Base-by-base conservation (phyloP, 2,329 filamentous ascomycete species). In the Chaetomiaceae sp. region DNA sequence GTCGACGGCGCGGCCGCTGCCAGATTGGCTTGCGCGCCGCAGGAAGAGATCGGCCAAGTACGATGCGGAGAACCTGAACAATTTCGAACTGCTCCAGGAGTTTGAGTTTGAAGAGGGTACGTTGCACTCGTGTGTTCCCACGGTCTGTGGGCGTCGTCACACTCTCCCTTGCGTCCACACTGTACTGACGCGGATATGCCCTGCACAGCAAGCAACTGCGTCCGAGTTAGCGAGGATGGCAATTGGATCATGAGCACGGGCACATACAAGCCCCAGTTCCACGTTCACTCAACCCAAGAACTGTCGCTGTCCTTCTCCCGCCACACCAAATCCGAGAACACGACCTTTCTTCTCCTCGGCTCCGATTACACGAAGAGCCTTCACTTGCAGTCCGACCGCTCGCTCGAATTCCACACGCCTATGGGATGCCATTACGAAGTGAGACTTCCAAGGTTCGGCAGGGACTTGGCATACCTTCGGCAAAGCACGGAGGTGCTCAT, bases 181-280 rank as follows among this genome's bases (percentile, higher is more conserved):
- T 10, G 32, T 34, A n/a, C 49, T 52, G 24, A 53, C 48, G 6
- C 19, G n/a, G n/a, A n/a, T n/a, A n/a, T 11, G 15, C 10, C 15
- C 11, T 20, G 17, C 3, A 49, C 30, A 68, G 91, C 94, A 33
- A 95, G 89, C 62, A 81, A 84, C 56, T 96, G 91, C 63, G 81
- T 98, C 53, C 80, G 88, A 40, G 80, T 93, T 53, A 95, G 88
- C 58, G 90, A 95, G 48, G 93, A 98, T 78, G 91, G 91, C 39
- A 84, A 97, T 63, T 98, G 93, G 90, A 81, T 93, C 33, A 93
- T 96, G 87, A 94, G 87, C 60, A 94, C 90, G 42, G 89, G 88
- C 71, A 83, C 79, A 44, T 84, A 81, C 65, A 79, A 74, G 65
- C 72, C 63, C 27, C 56, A 95, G 65, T 95, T 97, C 49, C 93